phyloP scores from a whole-genome alignment of 2,329 filamentous ascomycete genomes.

The Myriosclerotinia curreyana region DNA sequence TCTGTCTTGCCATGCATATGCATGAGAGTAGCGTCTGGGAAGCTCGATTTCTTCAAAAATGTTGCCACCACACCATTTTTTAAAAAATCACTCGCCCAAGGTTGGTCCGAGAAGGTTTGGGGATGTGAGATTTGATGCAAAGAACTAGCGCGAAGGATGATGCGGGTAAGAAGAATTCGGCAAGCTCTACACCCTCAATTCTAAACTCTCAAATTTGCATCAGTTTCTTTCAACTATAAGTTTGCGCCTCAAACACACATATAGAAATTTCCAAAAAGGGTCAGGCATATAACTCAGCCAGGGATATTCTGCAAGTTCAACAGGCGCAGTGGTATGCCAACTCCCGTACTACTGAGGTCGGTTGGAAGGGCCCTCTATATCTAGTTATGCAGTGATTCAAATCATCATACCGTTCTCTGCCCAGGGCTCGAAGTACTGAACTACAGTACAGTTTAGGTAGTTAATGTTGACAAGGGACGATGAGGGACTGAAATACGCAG shows the following conservation, averaged over 20 bases:
- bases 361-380: neutral
- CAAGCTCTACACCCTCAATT: neutral
- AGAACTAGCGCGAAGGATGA: neutral
- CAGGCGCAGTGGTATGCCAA: neutral
- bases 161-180: neutral
- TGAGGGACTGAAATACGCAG: no score
- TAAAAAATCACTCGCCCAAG: neutral
- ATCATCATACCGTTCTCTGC: neutral
- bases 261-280: neutral
- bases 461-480: no score
- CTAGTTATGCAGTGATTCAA: neutral
- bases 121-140: neutral
- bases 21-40: neutral
- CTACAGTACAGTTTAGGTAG: no score
- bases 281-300: neutral
- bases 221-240: neutral
- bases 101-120: neutral
- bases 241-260: neutral
- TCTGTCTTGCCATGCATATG: neutral
- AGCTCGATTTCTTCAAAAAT: neutral
- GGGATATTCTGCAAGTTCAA: neutral
- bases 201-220: neutral
- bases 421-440: no score
- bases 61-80: neutral
- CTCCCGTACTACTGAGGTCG: neutral